These are phyloP conservation scores for Curvularia sp. DNA, from an alignment of 2,329 filamentous ascomycete species.

Conservation along the genomic window DNA sequence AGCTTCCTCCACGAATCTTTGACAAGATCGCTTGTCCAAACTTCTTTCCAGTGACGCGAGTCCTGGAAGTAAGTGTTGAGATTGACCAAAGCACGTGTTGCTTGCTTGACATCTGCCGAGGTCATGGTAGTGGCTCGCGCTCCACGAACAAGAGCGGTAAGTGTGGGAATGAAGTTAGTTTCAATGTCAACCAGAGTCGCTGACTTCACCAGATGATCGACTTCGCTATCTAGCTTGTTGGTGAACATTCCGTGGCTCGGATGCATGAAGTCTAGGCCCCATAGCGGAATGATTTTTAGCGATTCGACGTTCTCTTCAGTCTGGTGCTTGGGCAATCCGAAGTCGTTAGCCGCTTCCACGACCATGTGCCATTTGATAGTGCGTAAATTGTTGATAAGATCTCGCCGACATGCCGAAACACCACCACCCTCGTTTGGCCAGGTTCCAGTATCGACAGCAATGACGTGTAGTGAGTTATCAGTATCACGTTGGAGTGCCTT, in stretches of 20 bases:
- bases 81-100: constrained; percentile 52
- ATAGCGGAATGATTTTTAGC: constrained; percentile 53
- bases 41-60: constrained; percentile 56
- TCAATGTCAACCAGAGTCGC: constrained; percentile 49
- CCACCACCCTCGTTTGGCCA: constrained; percentile 55
- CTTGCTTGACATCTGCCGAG: constrained; percentile 50
- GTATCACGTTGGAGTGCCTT: constrained; percentile 57
- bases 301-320: constrained; percentile 55
- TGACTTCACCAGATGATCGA: constrained; percentile 48
- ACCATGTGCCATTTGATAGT: constrained; percentile 56
- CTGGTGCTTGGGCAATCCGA: constrained; percentile 54
- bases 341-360: constrained; percentile 54
- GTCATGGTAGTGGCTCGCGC: constrained; percentile 51
- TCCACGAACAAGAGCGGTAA: constrained; percentile 52
- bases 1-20: constrained; percentile 57
- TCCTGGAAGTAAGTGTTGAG: constrained; percentile 57
- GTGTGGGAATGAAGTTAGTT: constrained; percentile 51
- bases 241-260: constrained; percentile 53
- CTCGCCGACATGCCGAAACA: constrained; percentile 53
- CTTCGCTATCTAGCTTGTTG: constrained; percentile 52
- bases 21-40: constrained; percentile 57
- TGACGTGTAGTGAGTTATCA: constrained; percentile 50
- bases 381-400: constrained; percentile 53
- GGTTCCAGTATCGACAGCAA: constrained; percentile 53
- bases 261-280: constrained; percentile 54